Base-by-base conservation (phyloP, 176 grass and related monocot species). In the Saccharum officinarum region DNA sequence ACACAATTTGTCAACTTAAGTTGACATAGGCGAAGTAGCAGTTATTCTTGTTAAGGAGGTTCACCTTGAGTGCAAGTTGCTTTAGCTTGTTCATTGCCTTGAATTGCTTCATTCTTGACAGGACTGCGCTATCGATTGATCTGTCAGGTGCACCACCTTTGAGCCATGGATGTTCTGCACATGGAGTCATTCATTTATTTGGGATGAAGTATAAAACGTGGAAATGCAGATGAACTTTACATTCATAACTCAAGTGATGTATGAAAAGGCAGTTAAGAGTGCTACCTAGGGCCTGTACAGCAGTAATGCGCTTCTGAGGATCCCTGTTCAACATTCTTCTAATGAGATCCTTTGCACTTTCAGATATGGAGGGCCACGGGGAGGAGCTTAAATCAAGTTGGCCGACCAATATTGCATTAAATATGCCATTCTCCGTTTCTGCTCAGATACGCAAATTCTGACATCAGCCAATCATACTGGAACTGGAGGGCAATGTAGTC, bases 81-180 rank as follows among this genome's bases (percentile, higher is more conserved):
- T 98, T 98, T 60, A 95, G 85, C 70, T 95, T 95, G 91, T 95
- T 98, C 87, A 94, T 98, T 77, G 89, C 95, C 45, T 83, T 90
- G 79, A 95, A 98, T 81, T 93, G 93, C 82, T 88, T 98, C 91
- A 95, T 93, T 86, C 95, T 92, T 67, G 41, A 68, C 61, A 98
- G 85, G 14, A 98, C 93, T n/a, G 95, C 93, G 9, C 93, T 98
- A 47, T 98, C 77, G 34, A 98, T 93, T 67, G 93, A 93, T 88
- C 89, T 95, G 73, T 89, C 87, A 52, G 95, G 69, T 59, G 95
- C 93, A 59, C 92, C 94, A 41, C 84, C 93, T 84, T 68, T 98
- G 44, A 98, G 91, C 95, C 95, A 98, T 71, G 84, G 91, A 76
- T 98, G 95, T 30, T 93, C 95, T 98, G 69, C 59, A 55, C 60